phyloP scores from a whole-genome alignment of 768 basidiomycete genomes.

The Lactarius pseudohatsudake region DNA sequence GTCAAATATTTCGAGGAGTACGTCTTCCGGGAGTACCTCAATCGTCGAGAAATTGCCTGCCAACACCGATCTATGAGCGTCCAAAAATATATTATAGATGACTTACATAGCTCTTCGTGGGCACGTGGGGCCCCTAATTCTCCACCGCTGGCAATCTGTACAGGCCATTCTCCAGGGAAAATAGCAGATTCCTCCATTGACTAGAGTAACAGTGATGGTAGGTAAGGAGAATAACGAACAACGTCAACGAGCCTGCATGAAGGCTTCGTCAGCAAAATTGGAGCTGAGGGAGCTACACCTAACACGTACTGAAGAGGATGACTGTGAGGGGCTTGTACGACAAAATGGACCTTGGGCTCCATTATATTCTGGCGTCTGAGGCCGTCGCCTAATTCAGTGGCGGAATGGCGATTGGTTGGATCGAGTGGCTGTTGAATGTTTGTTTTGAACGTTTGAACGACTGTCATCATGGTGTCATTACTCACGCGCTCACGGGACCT shows the following conservation, averaged over 20 bases:
- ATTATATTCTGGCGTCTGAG: not conserved
- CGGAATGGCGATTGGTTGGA: not conserved
- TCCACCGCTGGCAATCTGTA: not conserved
- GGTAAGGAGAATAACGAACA: not conserved
- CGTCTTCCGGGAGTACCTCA: slow-evolving; percentile 10
- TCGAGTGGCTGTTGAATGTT: not conserved
- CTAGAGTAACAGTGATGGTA: not conserved
- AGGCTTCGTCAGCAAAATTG: not conserved
- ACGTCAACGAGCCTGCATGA: not conserved
- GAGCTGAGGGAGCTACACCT: not conserved
- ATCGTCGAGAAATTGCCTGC: not conserved
- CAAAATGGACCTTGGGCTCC: not conserved
- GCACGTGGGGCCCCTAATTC: not conserved
- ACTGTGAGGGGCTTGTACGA: not conserved
- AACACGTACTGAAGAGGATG: not conserved
- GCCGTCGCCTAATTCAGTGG: not conserved
- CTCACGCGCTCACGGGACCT: not conserved
- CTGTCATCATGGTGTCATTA: not conserved
- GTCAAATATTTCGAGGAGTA: slow-evolving; percentile 12
- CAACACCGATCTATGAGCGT: not conserved
- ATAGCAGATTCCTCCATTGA: not conserved
- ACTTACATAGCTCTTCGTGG: not conserved
- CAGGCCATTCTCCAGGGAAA: not conserved
- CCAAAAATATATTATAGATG: not conserved
- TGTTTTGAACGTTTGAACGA: too few relatives aligned